A percentile compares a stretch with the other conserved stretches of the same genome.
These are phyloP conservation scores for Alternaria triticimaculans DNA, from an alignment of 2,329 filamentous ascomycete genomes.

Conservation along the genomic window DNA sequence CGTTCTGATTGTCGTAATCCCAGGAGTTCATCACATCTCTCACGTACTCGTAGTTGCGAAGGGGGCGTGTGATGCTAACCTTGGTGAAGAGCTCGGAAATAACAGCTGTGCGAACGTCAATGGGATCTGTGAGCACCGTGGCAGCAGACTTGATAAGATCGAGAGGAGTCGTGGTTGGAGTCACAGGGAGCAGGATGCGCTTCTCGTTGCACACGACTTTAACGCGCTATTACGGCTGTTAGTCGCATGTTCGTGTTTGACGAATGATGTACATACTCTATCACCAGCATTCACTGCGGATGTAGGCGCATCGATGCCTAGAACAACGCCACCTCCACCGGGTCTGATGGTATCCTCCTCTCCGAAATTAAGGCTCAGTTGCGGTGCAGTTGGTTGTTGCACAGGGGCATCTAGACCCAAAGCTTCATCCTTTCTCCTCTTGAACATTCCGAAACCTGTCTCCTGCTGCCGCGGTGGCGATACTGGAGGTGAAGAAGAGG, in stretches of 20 bases:
- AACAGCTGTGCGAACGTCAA: slow-evolving; percentile 71
- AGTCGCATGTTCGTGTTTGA: slow-evolving; percentile 5
- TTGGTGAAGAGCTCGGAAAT: slow-evolving; percentile 77
- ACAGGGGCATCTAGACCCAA: slow-evolving; percentile 28
- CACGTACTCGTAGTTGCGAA: slow-evolving; percentile 85
- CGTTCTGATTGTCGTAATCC: slow-evolving; percentile 81
- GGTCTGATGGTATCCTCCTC: slow-evolving; percentile 48
- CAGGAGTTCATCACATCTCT: slow-evolving; percentile 92
- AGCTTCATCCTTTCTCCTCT: slow-evolving; percentile 41
- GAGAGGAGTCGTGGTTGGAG: slow-evolving; percentile 72
- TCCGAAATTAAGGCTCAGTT: slow-evolving; percentile 26
- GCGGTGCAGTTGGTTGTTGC: slow-evolving; percentile 25
- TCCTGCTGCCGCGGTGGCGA: slow-evolving; percentile 43
- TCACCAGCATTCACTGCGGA: slow-evolving; percentile 83
- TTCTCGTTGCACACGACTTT: slow-evolving; percentile 74
- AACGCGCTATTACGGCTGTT: slow-evolving; percentile 62
- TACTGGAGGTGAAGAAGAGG: slow-evolving; percentile 28
- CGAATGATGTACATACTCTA: slow-evolving; percentile 61
- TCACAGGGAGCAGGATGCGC: slow-evolving; percentile 74
- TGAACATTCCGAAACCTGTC: slow-evolving; percentile 42
- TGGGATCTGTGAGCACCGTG: slow-evolving; percentile 66
- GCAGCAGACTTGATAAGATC: slow-evolving; percentile 76
- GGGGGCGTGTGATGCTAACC: slow-evolving; percentile 78
- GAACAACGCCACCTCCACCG: slow-evolving; percentile 57
- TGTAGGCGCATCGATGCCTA: slow-evolving; percentile 74